These are phyloP conservation scores for Phytophthora rubi DNA, from an alignment of 352 stramenopile species.

Conservation along the genomic window DNA sequence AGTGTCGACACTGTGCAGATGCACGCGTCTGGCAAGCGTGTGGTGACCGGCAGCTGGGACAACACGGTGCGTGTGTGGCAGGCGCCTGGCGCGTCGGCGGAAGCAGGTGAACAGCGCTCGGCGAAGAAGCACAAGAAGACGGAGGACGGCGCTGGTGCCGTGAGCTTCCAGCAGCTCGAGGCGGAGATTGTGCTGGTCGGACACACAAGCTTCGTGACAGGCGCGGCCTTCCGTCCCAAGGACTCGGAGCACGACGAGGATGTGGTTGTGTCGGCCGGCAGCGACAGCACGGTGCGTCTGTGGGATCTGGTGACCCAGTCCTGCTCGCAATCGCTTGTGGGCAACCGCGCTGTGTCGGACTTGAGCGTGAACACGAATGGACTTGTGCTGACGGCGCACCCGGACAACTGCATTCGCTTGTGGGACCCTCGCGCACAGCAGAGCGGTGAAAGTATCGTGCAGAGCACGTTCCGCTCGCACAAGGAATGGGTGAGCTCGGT, in stretches of 20 bases:
- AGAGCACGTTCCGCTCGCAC: constrained; percentile 86
- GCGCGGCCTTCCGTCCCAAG: constrained; percentile 72
- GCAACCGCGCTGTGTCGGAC: constrained; percentile 77
- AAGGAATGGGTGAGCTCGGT: constrained; percentile 86
- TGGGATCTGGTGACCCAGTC: constrained; percentile 82
- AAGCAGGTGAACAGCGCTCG: constrained; percentile 39
- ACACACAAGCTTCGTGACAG: constrained; percentile 81
- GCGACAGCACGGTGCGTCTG: constrained; percentile 76
- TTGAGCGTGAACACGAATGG: constrained; percentile 71
- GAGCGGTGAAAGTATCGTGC: constrained; percentile 72
- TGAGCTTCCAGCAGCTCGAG: constrained; percentile 76
- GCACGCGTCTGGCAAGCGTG: constrained; percentile 42
- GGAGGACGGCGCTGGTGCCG: constrained; percentile 34
- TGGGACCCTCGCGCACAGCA: constrained; percentile 81
- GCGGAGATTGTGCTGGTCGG: constrained; percentile 78
- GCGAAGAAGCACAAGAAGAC: constrained; percentile 82
- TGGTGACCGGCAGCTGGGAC: constrained; percentile 82
- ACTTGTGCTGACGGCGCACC: constrained; percentile 79
- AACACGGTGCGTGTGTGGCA: constrained; percentile 87
- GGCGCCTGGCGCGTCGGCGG: constrained; percentile 23
- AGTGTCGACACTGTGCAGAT: constrained; percentile 72
- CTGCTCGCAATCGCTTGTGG: constrained; percentile 75
- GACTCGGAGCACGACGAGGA: constrained; percentile 48
- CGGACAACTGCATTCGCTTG: constrained; percentile 81
- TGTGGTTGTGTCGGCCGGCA: constrained; percentile 66